Base-by-base conservation (phyloP, 345 rosid genomes). In the Boechera stricta region DNA sequence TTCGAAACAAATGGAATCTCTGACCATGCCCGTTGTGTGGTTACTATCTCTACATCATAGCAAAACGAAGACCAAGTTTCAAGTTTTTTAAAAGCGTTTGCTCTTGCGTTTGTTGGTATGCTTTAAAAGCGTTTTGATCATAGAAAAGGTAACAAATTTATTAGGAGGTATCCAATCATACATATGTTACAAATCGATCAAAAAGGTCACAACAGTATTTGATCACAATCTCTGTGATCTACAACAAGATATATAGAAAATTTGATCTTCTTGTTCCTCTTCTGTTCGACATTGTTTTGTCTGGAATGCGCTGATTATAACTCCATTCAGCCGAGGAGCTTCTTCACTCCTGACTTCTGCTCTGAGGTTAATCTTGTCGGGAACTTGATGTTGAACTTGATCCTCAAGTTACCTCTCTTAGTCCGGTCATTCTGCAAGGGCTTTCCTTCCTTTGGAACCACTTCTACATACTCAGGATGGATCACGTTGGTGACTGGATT, bases 321-420 rank as follows among this genome's bases (percentile, higher is more conserved):
- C 56, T n/a, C 56, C 10, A 6, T 10, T 66, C 18, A 72, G 1
- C 79, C 85, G 13, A 85, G 66, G 18, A 85, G 82, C 56, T 80
- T 80, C 73, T 82, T 85, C 56, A 87, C 79, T 47, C 90, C 88
- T 4, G 82, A 57, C 76, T 87, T 87, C 81, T 85, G 88, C 75
- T 85, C 90, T 16, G 81, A 13, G 24, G 78, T 82, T 72, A 77
- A 77, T 74, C 82, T 82, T 4, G 85, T 60, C 1, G 95, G 95
- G 77, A 90, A 90, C 81, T 67, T 80, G 73, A 90, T 77, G 74
- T 85, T 81, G 74, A 90, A 90, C 66, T 83, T 87, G 78, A 89
- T 84, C 78, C 80, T 80, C 66, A 87, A 81, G 61, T 84, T 85
- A 0, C 91, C 90, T 74, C 51, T 85, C 81, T 73, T 84, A 44